Base-by-base conservation (phyloP, 768 basidiomycete genomes). In the Lactarius hengduanensis region DNA sequence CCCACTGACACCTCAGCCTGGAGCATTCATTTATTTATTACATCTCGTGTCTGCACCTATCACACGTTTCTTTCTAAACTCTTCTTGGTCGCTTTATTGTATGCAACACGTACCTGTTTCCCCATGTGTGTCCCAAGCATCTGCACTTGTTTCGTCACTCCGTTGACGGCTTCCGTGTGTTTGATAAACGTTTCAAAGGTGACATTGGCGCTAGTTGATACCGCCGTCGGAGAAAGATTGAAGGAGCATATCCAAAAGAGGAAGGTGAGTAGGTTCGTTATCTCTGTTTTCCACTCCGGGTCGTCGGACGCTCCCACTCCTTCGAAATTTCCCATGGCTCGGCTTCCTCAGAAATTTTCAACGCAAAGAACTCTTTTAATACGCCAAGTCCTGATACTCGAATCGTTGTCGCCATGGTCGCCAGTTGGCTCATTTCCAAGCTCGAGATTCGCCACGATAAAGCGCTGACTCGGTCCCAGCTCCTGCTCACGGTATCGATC, bases 21-120 rank as follows among this genome's bases (percentile, higher is more conserved):
- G 62, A 67, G 62, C 66, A 63, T n/a, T 60, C 62, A 67, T 59
- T 67, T 67, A 67, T 67, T 67, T 67, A 67, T 67, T 60, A 41
- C 62, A 63, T 63, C 66, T 63, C 59, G 66, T 63, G 66, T 59
- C 58, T 59, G 62, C 66, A 63, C 58, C 57, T 54, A 55, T 54
- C 47, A 34, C 65, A 47, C 34, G 26, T 38, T 55, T 67, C 32
- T 55, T 53, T 43, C 57, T 43, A 54, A 40, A 50, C 26, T 45
- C 53, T 56, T 60, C 11, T 13, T 63, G 57, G 62, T 60, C 58
- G 57, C 36, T 63, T 67, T 22, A 59, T 26, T 54, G 45, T 58
- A 30, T 67, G 58, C 41, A 67, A 67, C 62, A 63, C 62, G 65
- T 66, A 63, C 43, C 58, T 20, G 58, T 56, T 67, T 34, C 28